Conservation (phyloP, 1,284 basidiomycete genomes). For the Cutaneotrichosporon mucoides region DNA sequence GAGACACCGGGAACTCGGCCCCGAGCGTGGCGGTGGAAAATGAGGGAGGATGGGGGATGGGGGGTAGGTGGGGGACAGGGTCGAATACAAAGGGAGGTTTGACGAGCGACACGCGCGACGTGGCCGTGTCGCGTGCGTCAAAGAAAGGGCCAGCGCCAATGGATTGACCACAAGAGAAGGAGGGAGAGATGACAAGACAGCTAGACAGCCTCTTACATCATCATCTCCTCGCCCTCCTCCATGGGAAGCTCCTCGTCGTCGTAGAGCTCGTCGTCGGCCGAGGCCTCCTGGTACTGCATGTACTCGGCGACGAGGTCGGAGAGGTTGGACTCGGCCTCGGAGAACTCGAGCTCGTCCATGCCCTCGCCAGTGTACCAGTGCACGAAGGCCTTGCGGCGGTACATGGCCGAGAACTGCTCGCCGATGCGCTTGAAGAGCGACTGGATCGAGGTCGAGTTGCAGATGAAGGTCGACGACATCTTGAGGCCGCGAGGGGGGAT, state of each 20-base stretch:
- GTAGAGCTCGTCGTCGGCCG: slow-evolving; percentile 51
- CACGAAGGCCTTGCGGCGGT: slow-evolving; percentile 97
- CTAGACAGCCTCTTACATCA: slow-evolving; percentile 4
- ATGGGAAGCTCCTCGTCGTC: slow-evolving; percentile 47
- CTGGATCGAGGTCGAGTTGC: slow-evolving; percentile 96
- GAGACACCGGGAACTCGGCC: slow-evolving; percentile 44
- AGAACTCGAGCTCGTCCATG: slow-evolving; percentile 96
- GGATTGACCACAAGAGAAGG: background rate
- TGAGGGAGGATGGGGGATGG: background rate
- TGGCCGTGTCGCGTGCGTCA: slow-evolving; percentile 1
- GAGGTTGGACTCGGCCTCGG: slow-evolving; percentile 95
- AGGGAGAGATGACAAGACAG: slow-evolving; percentile 1
- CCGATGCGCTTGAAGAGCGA: slow-evolving; percentile 96
- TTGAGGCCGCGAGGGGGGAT: slow-evolving; percentile 88
- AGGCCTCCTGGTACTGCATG: slow-evolving; percentile 88
- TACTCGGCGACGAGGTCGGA: slow-evolving; percentile 90
- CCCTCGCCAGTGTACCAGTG: slow-evolving; percentile 99
- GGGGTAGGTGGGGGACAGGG: background rate
- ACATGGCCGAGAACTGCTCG: slow-evolving; percentile 98
- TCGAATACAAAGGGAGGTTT: background rate
- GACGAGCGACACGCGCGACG: slow-evolving; percentile 20
- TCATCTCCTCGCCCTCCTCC: slow-evolving; percentile 40
- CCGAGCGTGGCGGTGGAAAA: slow-evolving; percentile 37
- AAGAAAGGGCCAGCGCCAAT: too few species aligned
- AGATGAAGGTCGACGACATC: slow-evolving; percentile 96